A percentile compares a stretch with the other conserved stretches of the same genome.
Evolutionary conservation across 139 green algal genomes (phyloP).

Genomic region (Asterochloris erici): DNA sequence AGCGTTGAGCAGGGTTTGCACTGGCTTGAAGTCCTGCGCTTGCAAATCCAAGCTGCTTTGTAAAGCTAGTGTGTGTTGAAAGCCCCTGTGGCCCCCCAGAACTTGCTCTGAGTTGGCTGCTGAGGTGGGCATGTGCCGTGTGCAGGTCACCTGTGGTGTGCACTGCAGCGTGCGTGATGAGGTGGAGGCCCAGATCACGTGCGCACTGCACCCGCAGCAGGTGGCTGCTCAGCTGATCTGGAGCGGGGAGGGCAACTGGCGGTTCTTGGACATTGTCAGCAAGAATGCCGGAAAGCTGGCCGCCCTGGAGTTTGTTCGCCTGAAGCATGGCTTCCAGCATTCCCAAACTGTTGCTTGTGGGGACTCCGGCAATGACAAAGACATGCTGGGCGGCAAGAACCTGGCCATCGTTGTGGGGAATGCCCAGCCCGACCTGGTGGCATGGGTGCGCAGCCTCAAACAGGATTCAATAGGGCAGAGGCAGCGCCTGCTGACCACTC

Average conservation of each 20-base stretch:
- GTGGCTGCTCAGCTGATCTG: constrained; percentile 35
- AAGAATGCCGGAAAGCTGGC: constrained; percentile 30
- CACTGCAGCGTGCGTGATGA: constrained; percentile 15
- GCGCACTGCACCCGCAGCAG: neutral
- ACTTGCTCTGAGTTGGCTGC: too few species aligned
- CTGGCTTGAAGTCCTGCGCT: too few species aligned
- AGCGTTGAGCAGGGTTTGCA: constrained; percentile 11
- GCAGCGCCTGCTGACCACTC: constrained; percentile 2
- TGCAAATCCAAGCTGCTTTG: too few species aligned
- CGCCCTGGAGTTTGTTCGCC: constrained; percentile 36
- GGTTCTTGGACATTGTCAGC: constrained; percentile 57
- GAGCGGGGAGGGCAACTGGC: constrained; percentile 53
- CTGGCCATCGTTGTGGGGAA: constrained; percentile 75
- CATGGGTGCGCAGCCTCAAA: constrained; percentile 35
- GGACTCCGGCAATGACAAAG: constrained; percentile 56
- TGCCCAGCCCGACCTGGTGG: constrained; percentile 67
- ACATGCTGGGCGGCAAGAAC: constrained; percentile 42
- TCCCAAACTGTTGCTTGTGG: constrained; percentile 44
- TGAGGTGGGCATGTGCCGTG: neutral
- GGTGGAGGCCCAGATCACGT: constrained; percentile 14
- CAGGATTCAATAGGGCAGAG: constrained; percentile 4
- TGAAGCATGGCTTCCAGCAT: constrained; percentile 32
- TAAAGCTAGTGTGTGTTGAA: too few species aligned
- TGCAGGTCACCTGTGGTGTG: constrained; percentile 38
- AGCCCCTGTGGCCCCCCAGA: too few species aligned